A percentile compares a stretch with the other conserved stretches of the same genome.
Evolutionary conservation across 805 yeast species (phyloP).

Genomic region (Ogataea populi-albae): DNA sequence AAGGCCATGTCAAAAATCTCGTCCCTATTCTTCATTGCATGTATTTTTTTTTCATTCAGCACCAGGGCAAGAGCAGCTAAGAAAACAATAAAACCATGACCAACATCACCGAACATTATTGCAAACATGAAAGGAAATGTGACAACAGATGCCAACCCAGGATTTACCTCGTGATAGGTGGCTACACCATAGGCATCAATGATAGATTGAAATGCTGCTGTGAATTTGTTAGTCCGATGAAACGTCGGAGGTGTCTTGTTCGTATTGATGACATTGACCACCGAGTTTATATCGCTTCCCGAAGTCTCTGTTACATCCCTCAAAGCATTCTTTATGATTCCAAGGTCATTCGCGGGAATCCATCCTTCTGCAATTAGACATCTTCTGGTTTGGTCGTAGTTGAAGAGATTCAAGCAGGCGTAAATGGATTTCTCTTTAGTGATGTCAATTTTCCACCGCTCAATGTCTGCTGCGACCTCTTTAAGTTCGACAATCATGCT

Average conservation of each 20-base stretch:
- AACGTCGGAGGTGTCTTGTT: conserved; percentile 69
- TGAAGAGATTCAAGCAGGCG: conserved; percentile 72
- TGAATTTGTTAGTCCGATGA: conserved; percentile 67
- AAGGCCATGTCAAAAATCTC: conserved; percentile 79
- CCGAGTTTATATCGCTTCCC: conserved; percentile 45
- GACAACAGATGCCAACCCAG: conserved; percentile 70
- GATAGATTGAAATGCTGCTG: conserved; percentile 65
- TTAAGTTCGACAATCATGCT: conserved; percentile 76
- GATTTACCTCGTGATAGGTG: conserved; percentile 70
- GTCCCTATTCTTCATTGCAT: conserved; percentile 54
- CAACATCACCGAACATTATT: conserved; percentile 80
- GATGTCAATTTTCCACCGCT: conserved; percentile 66
- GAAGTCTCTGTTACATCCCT: conserved; percentile 58
- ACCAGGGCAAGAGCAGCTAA: conserved; percentile 56
- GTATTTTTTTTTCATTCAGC: conserved; percentile 50
- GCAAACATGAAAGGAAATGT: conserved; percentile 84
- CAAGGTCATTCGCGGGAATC: conserved; percentile 81
- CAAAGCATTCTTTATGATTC: conserved; percentile 61
- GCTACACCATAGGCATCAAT: conserved; percentile 79
- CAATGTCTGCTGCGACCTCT: conserved; percentile 71
- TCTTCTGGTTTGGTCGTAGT: conserved; percentile 78
- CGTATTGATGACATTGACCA: conserved; percentile 59
- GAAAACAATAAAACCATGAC: conserved; percentile 66
- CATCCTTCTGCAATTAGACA: conserved; percentile 95
- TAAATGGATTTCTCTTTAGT: conserved; percentile 83